Conservation (phyloP, 2,329 filamentous ascomycete species). For the Shiraia sp. region DNA sequence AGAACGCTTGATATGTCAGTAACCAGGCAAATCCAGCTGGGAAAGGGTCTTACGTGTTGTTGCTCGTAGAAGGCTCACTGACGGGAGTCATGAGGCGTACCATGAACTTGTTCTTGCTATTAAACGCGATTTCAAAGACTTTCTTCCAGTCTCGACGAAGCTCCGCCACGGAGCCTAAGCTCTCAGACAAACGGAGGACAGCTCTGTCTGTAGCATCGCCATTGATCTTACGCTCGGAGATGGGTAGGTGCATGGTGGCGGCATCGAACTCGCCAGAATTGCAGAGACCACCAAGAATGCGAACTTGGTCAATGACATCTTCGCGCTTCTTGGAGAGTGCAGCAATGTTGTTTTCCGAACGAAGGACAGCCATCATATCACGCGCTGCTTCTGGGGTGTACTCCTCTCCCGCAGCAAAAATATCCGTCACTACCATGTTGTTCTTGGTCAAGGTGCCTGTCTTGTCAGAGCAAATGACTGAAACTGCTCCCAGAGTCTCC, state of each 20-base stretch:
- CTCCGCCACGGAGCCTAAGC: slow-evolving; percentile 62
- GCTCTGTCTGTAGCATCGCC: slow-evolving; percentile 79
- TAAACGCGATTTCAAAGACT: slow-evolving; percentile 67
- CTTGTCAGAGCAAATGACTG: slow-evolving; percentile 77
- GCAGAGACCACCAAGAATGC: slow-evolving; percentile 67
- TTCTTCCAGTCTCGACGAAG: slow-evolving; percentile 66
- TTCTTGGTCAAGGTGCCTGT: slow-evolving; percentile 73
- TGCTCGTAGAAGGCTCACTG: slow-evolving; percentile 32
- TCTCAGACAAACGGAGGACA: slow-evolving; percentile 71
- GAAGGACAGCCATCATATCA: slow-evolving; percentile 35
- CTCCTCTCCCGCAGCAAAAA: slow-evolving; percentile 59
- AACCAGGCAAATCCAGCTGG: not conserved
- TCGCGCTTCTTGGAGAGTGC: slow-evolving; percentile 26
- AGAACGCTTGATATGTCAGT: slow-evolving; percentile 49
- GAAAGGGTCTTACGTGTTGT: slow-evolving; percentile 24
- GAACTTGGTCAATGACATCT: slow-evolving; percentile 56
- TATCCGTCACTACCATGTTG: slow-evolving; percentile 74
- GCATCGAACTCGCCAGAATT: slow-evolving; percentile 78
- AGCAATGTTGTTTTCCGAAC: slow-evolving; percentile 44
- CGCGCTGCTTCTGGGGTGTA: slow-evolving; percentile 57
- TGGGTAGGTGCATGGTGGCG: slow-evolving; percentile 61
- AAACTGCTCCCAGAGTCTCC: slow-evolving; percentile 73
- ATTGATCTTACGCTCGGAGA: slow-evolving; percentile 66
- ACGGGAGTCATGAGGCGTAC: slow-evolving; percentile 61
- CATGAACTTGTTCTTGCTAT: slow-evolving; percentile 86